Conservation (phyloP, 345 rosid genomes). For the Physaria fendleri region DNA sequence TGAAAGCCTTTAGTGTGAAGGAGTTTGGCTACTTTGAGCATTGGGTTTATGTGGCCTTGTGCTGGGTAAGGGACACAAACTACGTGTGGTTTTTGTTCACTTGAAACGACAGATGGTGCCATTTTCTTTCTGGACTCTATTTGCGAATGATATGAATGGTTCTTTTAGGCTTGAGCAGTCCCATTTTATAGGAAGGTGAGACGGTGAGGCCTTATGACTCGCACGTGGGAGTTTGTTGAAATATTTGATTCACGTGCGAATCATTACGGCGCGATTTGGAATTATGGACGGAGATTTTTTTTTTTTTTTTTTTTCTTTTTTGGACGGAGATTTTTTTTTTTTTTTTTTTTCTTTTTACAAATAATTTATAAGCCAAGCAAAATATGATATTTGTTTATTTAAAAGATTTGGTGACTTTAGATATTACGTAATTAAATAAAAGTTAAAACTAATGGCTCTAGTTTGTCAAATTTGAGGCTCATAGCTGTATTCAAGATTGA, state of each 20-base stretch:
- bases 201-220: not conserved
- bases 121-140: not conserved
- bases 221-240: not conserved
- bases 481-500: too few species aligned
- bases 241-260: not conserved
- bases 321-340: too few species aligned
- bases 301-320: too few species aligned
- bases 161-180: not conserved
- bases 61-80: not conserved
- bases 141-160: not conserved
- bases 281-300: too few species aligned
- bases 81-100: not conserved
- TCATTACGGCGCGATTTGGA: too few species aligned
- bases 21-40: constrained; percentile 7
- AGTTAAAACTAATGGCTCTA: too few species aligned
- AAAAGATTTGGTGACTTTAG: too few species aligned
- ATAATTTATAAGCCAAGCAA: too few species aligned
- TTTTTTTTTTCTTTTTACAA: too few species aligned
- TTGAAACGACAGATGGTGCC: not conserved
- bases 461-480: too few species aligned
- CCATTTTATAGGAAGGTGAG: not conserved
- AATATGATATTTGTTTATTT: too few species aligned
- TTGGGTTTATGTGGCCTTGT: constrained; percentile 15
- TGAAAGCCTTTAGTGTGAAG: constrained; percentile 4
- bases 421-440: too few species aligned